These are phyloP conservation scores for Saprolegnia parasitica DNA, from an alignment of 352 stramenopile species.

Conservation along the genomic window DNA sequence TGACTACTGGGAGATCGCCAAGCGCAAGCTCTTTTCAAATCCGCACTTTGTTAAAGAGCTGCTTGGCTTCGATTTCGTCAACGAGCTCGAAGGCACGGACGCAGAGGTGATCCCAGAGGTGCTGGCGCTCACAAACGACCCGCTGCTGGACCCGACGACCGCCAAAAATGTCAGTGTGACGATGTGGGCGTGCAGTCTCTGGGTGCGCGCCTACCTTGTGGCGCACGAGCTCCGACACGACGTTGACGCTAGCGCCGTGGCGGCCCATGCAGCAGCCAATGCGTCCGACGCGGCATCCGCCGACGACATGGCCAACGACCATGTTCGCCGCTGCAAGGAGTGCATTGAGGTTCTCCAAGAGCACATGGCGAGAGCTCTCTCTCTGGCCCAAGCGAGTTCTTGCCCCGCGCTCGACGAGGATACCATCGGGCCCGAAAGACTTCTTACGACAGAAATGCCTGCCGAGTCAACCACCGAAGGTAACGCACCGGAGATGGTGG, in stretches of 20 bases:
- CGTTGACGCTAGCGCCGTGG: neutral
- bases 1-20: constrained; percentile 17
- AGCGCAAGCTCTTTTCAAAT: constrained; percentile 19
- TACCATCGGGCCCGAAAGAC: too few relatives aligned
- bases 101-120: neutral
- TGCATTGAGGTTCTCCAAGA: neutral
- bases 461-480: too few relatives aligned
- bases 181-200: constrained; percentile 13
- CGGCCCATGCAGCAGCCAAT: neutral
- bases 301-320: neutral
- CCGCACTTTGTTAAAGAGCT: neutral
- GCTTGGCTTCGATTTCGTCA: neutral
- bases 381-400: too few relatives aligned
- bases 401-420: too few relatives aligned
- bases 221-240: constrained; percentile 2
- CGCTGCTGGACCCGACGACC: neutral
- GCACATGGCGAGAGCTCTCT: too few relatives aligned
- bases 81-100: neutral
- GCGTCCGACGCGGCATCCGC: neutral
- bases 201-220: constrained; percentile 10
- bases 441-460: too few relatives aligned
- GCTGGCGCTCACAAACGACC: neutral
- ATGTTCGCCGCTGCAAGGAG: neutral
- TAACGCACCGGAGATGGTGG: too few relatives aligned
- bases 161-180: neutral